Evolutionary conservation across 257 asterid genomes (phyloP).

Genomic region (Solanum corneliomulleri): DNA sequence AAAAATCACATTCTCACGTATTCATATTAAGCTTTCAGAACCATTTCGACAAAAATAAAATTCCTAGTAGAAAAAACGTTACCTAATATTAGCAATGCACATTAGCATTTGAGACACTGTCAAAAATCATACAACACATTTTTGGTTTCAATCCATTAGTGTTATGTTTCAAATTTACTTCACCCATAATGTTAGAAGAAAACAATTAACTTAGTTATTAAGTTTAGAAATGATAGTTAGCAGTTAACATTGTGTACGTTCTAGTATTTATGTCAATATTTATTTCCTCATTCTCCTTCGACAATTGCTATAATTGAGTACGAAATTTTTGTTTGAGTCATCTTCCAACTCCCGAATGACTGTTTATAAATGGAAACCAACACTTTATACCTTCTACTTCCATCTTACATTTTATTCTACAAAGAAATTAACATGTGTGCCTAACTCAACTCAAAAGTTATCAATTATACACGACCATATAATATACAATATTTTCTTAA

Average conservation of each 20-base stretch:
- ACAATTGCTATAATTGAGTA: background rate
- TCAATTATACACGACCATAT: background rate
- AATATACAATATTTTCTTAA: background rate
- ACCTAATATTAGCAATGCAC: no score
- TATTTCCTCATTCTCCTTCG: background rate
- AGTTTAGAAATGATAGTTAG: background rate
- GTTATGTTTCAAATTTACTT: no score
- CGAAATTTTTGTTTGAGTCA: background rate
- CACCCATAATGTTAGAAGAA: no score
- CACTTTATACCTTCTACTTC: background rate
- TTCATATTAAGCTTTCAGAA: no score
- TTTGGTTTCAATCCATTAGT: no score
- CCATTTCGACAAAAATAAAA: no score
- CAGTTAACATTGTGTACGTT: background rate
- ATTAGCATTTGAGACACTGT: no score
- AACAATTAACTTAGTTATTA: no score
- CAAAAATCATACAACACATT: no score
- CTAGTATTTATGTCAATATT: background rate
- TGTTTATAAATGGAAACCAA: background rate
- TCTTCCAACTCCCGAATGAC: background rate
- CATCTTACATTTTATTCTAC: background rate
- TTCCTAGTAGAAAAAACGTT: no score
- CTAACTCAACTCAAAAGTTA: background rate
- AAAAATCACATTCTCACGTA: background rate
- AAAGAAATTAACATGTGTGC: background rate